phyloP scores from a whole-genome alignment of 768 basidiomycete species.

The Boletus eberwhitei region DNA sequence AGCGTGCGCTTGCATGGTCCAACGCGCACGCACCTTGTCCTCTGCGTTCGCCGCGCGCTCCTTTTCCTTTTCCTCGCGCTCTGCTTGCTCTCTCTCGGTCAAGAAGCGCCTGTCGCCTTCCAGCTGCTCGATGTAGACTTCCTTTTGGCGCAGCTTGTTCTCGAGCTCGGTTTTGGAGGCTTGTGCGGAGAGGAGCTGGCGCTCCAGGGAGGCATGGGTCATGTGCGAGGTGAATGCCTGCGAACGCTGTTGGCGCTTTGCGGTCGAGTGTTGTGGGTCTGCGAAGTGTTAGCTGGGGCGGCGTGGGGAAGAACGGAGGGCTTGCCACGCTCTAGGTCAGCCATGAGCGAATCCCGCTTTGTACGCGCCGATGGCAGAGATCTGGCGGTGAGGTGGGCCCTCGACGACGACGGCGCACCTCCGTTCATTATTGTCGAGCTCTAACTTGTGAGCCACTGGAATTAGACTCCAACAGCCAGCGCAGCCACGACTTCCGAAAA shows the following conservation, averaged over 20 bases:
- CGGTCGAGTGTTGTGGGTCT: slow-evolving; percentile 65
- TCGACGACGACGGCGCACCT: slow-evolving; percentile 15
- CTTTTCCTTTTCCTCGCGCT: slow-evolving; percentile 62
- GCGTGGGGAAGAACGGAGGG: neutral
- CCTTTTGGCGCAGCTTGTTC: slow-evolving; percentile 63
- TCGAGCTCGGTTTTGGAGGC: slow-evolving; percentile 64
- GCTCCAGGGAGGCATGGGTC: slow-evolving; percentile 59
- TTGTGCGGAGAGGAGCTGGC: slow-evolving; percentile 62
- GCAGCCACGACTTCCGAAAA: neutral
- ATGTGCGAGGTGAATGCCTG: slow-evolving; percentile 62
- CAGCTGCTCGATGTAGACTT: slow-evolving; percentile 57
- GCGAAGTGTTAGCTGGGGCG: neutral
- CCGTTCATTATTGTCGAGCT: slow-evolving; percentile 7
- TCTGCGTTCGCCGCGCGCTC: slow-evolving; percentile 48
- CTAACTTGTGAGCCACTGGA: neutral
- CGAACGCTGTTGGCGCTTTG: slow-evolving; percentile 64
- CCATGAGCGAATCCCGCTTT: slow-evolving; percentile 65
- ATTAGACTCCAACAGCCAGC: too few species aligned
- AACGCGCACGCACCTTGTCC: slow-evolving; percentile 52
- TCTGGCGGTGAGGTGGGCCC: neutral
- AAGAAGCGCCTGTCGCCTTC: slow-evolving; percentile 70
- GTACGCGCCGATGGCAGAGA: slow-evolving; percentile 19
- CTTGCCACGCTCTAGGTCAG: slow-evolving; percentile 64
- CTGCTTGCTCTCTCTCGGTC: slow-evolving; percentile 63
- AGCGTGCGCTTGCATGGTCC: neutral